These are phyloP conservation scores for Phytopythium aichiense DNA, from an alignment of 352 stramenopile genomes.

Conservation along the genomic window DNA sequence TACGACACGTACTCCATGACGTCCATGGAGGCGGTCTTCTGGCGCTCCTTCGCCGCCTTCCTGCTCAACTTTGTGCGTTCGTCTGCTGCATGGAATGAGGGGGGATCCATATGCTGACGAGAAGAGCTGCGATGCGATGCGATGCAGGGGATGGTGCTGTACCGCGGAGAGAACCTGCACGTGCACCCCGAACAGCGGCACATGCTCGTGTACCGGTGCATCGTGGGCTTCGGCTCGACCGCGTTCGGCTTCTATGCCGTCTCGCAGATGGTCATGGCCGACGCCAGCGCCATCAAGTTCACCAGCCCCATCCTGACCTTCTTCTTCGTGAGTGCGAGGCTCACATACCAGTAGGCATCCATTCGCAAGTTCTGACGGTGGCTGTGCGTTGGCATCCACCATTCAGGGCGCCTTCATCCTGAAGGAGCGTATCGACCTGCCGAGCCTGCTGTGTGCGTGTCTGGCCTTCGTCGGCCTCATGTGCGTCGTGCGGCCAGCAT, in stretches of 20 bases:
- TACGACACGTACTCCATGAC: slow-evolving; percentile 63
- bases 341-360: too few relatives aligned
- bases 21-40: slow-evolving; percentile 76
- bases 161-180: slow-evolving; percentile 27
- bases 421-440: slow-evolving; percentile 34
- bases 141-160: slow-evolving; percentile 7
- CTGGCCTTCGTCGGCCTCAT: slow-evolving; percentile 37
- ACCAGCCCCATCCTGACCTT: slow-evolving; percentile 57
- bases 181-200: slow-evolving; percentile 30
- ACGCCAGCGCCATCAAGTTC: slow-evolving; percentile 61
- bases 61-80: slow-evolving; percentile 54
- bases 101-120: background rate
- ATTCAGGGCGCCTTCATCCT: slow-evolving; percentile 19
- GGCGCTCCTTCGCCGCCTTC: slow-evolving; percentile 49
- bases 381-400: background rate
- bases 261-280: slow-evolving; percentile 69
- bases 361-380: background rate
- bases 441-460: slow-evolving; percentile 32
- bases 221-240: slow-evolving; percentile 60
- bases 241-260: slow-evolving; percentile 68
- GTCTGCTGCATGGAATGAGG: background rate
- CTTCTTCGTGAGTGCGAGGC: slow-evolving; percentile 35
- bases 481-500: slow-evolving; percentile 39
- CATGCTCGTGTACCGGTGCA: slow-evolving; percentile 52
- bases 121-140: too few relatives aligned